phyloP scores from a whole-genome alignment of 176 grass and related monocot species.

The Dactylis glomerata region DNA sequence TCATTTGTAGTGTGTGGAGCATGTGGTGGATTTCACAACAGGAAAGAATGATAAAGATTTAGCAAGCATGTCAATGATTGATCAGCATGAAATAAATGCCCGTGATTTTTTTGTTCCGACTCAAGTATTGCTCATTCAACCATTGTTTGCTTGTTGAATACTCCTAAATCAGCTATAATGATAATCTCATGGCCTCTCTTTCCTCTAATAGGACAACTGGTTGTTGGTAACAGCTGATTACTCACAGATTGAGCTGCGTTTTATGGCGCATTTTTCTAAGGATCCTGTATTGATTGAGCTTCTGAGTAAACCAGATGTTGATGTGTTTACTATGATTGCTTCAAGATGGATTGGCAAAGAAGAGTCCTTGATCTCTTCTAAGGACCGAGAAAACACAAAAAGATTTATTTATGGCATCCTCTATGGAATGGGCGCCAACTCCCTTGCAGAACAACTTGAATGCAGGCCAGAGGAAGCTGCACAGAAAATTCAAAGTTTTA shows the following conservation, averaged over 20 bases:
- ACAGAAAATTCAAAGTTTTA: constrained; percentile 86
- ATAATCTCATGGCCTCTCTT: constrained; percentile 11
- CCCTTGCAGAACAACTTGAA: constrained; percentile 82
- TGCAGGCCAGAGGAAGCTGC: constrained; percentile 74
- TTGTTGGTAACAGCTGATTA: constrained; percentile 85
- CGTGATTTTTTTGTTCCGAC: constrained; percentile 91
- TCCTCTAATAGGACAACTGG: constrained; percentile 70
- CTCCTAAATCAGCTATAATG: not conserved
- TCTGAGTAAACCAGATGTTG: constrained; percentile 82
- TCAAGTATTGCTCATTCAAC: constrained; percentile 45
- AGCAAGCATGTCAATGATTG: constrained; percentile 27
- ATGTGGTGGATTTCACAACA: constrained; percentile 69
- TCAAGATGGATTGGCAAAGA: constrained; percentile 77
- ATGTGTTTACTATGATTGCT: constrained; percentile 87
- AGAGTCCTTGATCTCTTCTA: constrained; percentile 57
- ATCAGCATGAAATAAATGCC: constrained; percentile 75
- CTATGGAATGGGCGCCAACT: constrained; percentile 92
- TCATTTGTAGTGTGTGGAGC: constrained; percentile 87
- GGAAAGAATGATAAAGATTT: constrained; percentile 37
- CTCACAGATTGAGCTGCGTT: constrained; percentile 82
- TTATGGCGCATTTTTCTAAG: constrained; percentile 98
- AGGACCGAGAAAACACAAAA: constrained; percentile 79
- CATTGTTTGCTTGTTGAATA: constrained; percentile 18
- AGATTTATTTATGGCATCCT: constrained; percentile 91
- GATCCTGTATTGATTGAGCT: constrained; percentile 73